These are phyloP conservation scores for Zygnema cylindricum DNA, from an alignment of 139 green algal species.

Conservation along the genomic window DNA sequence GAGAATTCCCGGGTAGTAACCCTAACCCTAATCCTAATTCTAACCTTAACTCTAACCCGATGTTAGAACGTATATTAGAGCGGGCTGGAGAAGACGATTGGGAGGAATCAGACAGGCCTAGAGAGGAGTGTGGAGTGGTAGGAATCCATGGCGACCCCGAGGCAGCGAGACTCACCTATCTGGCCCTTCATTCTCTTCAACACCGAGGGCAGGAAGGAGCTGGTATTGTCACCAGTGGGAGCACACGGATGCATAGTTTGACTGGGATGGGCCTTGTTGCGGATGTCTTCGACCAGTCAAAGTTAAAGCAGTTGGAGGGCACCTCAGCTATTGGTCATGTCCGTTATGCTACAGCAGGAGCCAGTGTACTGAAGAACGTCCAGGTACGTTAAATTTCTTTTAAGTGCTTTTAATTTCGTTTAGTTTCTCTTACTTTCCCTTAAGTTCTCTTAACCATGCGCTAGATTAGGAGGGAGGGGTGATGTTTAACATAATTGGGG, in stretches of 20 bases:
- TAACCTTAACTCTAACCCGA: no score
- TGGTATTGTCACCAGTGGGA: constrained; percentile 93
- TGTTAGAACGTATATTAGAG: not conserved
- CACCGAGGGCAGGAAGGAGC: constrained; percentile 90
- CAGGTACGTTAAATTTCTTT: no score
- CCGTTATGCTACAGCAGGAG: constrained; percentile 96
- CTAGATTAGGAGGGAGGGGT: no score
- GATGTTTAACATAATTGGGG: no score
- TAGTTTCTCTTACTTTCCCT: no score
- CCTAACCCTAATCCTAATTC: no score
- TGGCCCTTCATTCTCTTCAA: constrained; percentile 79
- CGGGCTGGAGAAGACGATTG: not conserved
- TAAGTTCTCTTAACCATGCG: no score
- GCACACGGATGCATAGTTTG: constrained; percentile 81
- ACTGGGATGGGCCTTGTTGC: constrained; percentile 98
- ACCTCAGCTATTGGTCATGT: constrained; percentile 68
- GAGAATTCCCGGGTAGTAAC: not conserved
- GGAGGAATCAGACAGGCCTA: constrained; percentile 27
- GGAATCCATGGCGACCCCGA: constrained; percentile 57
- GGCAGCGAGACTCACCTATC: constrained; percentile 42
- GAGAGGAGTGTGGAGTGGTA: constrained; percentile 63
- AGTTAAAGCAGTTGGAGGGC: constrained; percentile 82
- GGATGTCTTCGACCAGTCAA: constrained; percentile 88
- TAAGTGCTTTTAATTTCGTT: no score
- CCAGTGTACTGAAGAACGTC: constrained; percentile 83